These are phyloP conservation scores for Boletellus deceptivus DNA, from an alignment of 1,284 basidiomycete genomes.

Conservation along the genomic window DNA sequence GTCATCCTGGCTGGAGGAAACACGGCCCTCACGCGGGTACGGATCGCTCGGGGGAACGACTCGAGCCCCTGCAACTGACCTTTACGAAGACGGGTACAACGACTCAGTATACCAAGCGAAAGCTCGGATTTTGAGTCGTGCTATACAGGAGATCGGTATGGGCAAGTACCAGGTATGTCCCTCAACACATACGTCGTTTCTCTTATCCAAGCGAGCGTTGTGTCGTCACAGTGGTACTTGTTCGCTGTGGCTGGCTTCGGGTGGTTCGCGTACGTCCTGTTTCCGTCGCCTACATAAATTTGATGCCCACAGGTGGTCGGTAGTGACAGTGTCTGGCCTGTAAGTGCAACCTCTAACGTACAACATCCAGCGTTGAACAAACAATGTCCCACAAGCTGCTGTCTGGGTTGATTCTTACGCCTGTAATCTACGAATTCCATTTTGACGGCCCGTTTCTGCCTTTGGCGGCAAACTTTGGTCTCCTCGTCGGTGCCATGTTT, in stretches of 20 bases:
- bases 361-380: not conserved
- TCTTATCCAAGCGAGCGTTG: not conserved
- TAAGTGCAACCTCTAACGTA: slow-evolving; percentile 24
- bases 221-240: slow-evolving; percentile 45
- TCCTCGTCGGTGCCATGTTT: slow-evolving; percentile 63
- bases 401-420: slow-evolving; percentile 55
- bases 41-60: not conserved
- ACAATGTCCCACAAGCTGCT: slow-evolving; percentile 38
- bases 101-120: slow-evolving; percentile 59
- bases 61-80: slow-evolving; percentile 10
- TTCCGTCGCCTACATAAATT: not conserved
- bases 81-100: slow-evolving; percentile 46
- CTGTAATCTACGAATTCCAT: slow-evolving; percentile 55
- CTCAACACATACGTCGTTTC: not conserved
- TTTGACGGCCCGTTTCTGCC: slow-evolving; percentile 56
- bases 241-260: slow-evolving; percentile 66
- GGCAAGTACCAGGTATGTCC: slow-evolving; percentile 61
- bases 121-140: slow-evolving; percentile 52
- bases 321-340: slow-evolving; percentile 51
- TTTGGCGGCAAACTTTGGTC: slow-evolving; percentile 58
- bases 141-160: slow-evolving; percentile 65
- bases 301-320: not conserved
- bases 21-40: not conserved
- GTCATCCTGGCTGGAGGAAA: not conserved
- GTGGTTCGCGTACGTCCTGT: slow-evolving; percentile 61